Base-by-base conservation (phyloP, 2,329 filamentous ascomycete genomes). In the Coniella lustricola region DNA sequence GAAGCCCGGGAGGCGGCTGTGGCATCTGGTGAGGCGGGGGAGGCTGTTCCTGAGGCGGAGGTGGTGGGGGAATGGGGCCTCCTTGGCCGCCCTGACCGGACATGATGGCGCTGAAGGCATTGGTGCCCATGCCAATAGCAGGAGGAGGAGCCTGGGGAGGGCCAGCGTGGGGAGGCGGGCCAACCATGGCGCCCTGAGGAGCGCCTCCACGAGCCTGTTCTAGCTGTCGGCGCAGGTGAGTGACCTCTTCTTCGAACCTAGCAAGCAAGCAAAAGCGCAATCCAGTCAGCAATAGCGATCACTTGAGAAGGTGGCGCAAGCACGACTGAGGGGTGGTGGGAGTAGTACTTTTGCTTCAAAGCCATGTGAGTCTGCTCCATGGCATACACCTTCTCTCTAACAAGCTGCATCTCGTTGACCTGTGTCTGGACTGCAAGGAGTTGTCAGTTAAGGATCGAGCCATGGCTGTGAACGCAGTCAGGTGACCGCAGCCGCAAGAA, bases 91-190 rank as follows among this genome's bases (percentile, higher is more conserved):
- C 82, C 66, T 83, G 82, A 56, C 91, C 91, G 48, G 90, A 82
- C 88, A 98, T 97, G 63, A 97, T 95, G 49, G 89, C 90, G 57
- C 89, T 90, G 63, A 98, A 97, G 35, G 97, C 77, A 62, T 94
- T 93, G 64, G 86, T 91, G 21, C 91, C 90, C 62, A 94, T 87
- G 22, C 90, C 88, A 57, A 97, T 87, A 43, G 88, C 86, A 35
- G 88, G 90, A 32, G 93, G 91, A 53, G 87, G 86, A 54, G 89
- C 86, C 68, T 93, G 88, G 42, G 87, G 83, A 49, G 89, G 85
- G 37, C 85, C 88, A 51, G 80, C 80, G 55, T 93, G 87, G 61
- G 85, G 84, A 52, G 84, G 79, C 35, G 83, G 82, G 14, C 82
- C 85, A 54, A 78, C 77, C 61, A 89, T 81, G 53, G 69, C 70